Base-by-base conservation (phyloP, 768 basidiomycete genomes). In the Gloeostereum incarnatum region DNA sequence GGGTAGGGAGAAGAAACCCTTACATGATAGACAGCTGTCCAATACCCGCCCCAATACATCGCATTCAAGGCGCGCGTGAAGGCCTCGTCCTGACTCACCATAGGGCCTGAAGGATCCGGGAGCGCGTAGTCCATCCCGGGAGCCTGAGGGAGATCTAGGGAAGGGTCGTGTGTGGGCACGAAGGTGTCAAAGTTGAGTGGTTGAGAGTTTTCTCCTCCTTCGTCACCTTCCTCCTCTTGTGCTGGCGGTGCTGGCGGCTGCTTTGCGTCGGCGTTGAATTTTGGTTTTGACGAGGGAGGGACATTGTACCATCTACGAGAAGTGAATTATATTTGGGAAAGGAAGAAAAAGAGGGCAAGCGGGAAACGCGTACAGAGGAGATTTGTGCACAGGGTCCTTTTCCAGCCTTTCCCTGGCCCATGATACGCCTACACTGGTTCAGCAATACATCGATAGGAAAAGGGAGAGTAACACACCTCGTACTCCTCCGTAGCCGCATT, bases 31-130 rank as follows among this genome's bases (percentile, higher is more conserved):
- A 87, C 69, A 1, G 85, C 85, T 2, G 84, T 86, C 85, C 86
- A 90, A 54, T 89, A 90, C 14, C 86, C 87, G 17, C 69, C 66
- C 86, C 87, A 89, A 54, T 89, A 90, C 77, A 82, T 87, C 13
- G 87, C 84, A 21, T 68, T 71, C 50, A 87, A 47, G 4, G 85
- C 87, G 34, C 77, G 75, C 18, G 68, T 63, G 56, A 89, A 89
- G 1, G 84, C 84, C 49, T 89, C 82, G 44, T 89, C 83, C 47
- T 71, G 75, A 45, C 65, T 69, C 13, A 77, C 71, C 54, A 62
- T 60, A 2, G 53, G 45, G 6, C 59, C 65, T 5, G 58, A 46
- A 10, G 58, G 52, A 13, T 53, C 47, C 16, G 63, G 61, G 2
- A 58, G 35, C 19, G 53, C 34, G 37, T 49, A 49, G 29, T 54